Base-by-base conservation (phyloP, 805 yeast species). In the Candida ponderosae region DNA sequence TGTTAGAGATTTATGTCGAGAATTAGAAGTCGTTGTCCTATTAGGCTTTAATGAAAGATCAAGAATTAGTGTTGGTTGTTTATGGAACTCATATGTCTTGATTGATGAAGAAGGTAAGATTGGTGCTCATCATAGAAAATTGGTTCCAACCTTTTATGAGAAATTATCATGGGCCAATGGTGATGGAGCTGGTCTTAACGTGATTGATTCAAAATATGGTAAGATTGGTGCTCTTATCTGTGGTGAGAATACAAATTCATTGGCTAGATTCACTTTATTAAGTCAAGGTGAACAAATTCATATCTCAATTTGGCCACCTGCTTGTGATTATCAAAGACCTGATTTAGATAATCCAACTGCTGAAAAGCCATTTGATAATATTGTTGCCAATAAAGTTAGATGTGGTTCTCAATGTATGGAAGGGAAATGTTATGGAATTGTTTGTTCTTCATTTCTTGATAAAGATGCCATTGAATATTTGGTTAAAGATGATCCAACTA, bases 251-350 rank as follows among this genome's bases (percentile, higher is more conserved):
- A 48, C 56, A 10, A 51, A 46, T 35, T 43, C 54, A 3, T 39
- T 51, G n/a, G 55, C 55, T 14, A 44, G 48, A 37, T 50, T 42
- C 32, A 44, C 51, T 16, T 38, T 51, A 11, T 40, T 51, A 23
- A 42, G 48, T 18, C 50, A 51, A 34, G 55, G 55, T 14, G 54
- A 50, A 32, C 42, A 45, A 18, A 51, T 47, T 24, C 55, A 50
- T 38, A 37, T 49, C 31, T 38, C 52, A 2, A 37, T 49, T 21
- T 50, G 55, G 55, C 55, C 55, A 11, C 47, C 51, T 15, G 28
- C 37, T n/a, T 35, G 35, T 27, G 35, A 34, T 31, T 32, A 28
- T 21, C n/a, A 20, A 5, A 37, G 43, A 34, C 41, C 36, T 37
- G 39, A 40, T 40, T 40, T 18, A 40, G 46, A 20, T n/a, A 15